Evolutionary conservation across 495 filamentous ascomycete genomes (phyloP), one percentile per base, ranked within the genome.

Genomic region (Mycothermus thermophilus): DNA sequence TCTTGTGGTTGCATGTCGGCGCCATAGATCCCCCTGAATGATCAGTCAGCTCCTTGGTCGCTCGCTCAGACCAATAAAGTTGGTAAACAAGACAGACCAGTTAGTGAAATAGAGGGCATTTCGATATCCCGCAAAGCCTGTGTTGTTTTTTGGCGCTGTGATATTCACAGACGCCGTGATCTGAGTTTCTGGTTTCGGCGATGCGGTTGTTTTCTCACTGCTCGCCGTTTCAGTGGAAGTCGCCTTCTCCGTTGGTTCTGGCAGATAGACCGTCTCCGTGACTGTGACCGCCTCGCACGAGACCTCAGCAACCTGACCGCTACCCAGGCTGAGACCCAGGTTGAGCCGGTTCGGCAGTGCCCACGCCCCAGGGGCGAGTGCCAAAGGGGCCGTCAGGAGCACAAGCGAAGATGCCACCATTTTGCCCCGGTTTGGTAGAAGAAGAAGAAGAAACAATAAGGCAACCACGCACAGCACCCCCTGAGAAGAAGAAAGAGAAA

Each of bases 1-100:
- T 85, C 72, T 44, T 83, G 75, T 2, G 82, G 83, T 30, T 83
- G 69, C 50, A 77, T 80, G 36, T 80, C 71, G 38, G 80, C 68
- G 24, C 69, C 79, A 47, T 87, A 85, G 39, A 87, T 86, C 8
- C 74, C 80, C 83, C 83, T 59, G 34, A 24, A 15, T 25, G 26
- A 22, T 21, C 8, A 27, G 19, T n/a, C n/a, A n/a, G n/a, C n/a
- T n/a, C n/a, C n/a, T 2, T 22, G 37, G 78, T 68, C 10, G n/a
- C 0, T 2, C 5, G 8, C 19, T 12, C 3, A 11, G 9, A 27
- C n/a, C 1, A 2, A 13, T 10, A 11, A 16, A n/a, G n/a, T n/a
- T n/a, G n/a, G n/a, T n/a, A 24, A 16, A 16, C 25, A 13, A 5
- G 17, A 31, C 57, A 12, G 25, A 65, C 62, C 63, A 67, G 34